Base-by-base conservation (phyloP, 208 protist genomes). In the Acanthamoeba culbertsoni region DNA sequence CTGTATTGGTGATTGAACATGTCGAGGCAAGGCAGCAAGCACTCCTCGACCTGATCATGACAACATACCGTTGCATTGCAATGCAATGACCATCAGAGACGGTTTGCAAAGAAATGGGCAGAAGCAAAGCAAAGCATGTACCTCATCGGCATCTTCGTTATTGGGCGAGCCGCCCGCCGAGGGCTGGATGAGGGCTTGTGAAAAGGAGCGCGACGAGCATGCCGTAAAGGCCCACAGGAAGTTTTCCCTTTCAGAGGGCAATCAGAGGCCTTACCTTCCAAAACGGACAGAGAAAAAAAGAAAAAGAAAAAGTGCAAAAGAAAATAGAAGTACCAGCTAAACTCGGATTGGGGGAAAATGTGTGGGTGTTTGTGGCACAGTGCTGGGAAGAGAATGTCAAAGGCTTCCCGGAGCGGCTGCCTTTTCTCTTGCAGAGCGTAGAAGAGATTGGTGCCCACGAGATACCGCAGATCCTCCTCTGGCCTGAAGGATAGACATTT, bases 1-100 rank as follows among this genome's bases (percentile, higher is more conserved):
- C n/a, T 51, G 42, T 79, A 79, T 28, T 79, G 68, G 37, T 79
- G 68, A 42, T 79, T 79, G 68, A 79, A 42, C 68, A 79, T 79
- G 42, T 79, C 68, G 16, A 79, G 68, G 0, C 68, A 33, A 6
- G 68, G 68, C 23, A 79, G 68, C 23, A 79, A 20, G 68, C 68
- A 79, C 42, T 79, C 68, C 3, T 79, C 68, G 0, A 75, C 23
- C 63, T 75, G 63, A n/a, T 20, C 18, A 8, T n/a, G 18, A n/a
- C n/a, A n/a, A n/a, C n/a, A n/a, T n/a, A n/a, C n/a, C n/a, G n/a
- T n/a, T n/a, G n/a, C n/a, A n/a, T n/a, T n/a, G n/a, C n/a, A n/a
- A n/a, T n/a, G n/a, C n/a, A n/a, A n/a, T n/a, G n/a, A n/a, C n/a
- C n/a, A n/a, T n/a, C n/a, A n/a, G n/a, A n/a, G n/a, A n/a, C n/a